Percentiles rank a stretch among this genome's conserved stretches.
phyloP scores from a whole-genome alignment of 345 rosid genomes.

The Eucalyptus melliodora region DNA sequence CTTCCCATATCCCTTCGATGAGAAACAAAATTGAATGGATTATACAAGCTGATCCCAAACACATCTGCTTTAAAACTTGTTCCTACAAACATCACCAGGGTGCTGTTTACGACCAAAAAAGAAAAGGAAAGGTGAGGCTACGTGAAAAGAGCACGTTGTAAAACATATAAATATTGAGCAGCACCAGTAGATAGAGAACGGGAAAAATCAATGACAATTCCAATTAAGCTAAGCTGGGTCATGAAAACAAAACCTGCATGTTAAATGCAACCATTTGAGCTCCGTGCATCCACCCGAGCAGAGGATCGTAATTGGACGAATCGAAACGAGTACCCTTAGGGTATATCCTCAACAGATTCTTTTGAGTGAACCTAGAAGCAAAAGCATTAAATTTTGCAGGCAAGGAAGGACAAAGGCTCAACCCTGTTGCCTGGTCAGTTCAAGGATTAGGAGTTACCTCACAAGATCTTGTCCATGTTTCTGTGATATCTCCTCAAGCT shows the following conservation, averaged over 20 bases:
- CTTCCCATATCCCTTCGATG: conserved; percentile 48
- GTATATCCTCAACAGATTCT: conserved; percentile 60
- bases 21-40: background rate
- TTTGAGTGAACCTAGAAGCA: conserved; percentile 53
- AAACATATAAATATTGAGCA: background rate
- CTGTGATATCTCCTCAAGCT: conserved; percentile 34
- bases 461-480: conserved; percentile 32
- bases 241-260: conserved; percentile 59
- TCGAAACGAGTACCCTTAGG: conserved; percentile 60
- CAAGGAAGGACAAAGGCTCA: background rate
- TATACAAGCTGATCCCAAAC: background rate
- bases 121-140: background rate
- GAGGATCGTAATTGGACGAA: conserved; percentile 83
- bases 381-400: background rate
- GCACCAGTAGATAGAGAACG: background rate
- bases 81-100: background rate
- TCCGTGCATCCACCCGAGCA: conserved; percentile 82
- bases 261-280: conserved; percentile 99
- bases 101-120: background rate
- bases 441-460: conserved; percentile 4
- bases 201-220: background rate
- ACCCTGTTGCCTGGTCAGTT: background rate
- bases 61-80: background rate
- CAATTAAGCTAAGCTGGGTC: background rate
- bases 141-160: background rate